Percentiles rank a stretch among this genome's conserved stretches.
Conservation (phyloP, 2,329 filamentous ascomycete species). For the Didymosphaeria variabile region DNA sequence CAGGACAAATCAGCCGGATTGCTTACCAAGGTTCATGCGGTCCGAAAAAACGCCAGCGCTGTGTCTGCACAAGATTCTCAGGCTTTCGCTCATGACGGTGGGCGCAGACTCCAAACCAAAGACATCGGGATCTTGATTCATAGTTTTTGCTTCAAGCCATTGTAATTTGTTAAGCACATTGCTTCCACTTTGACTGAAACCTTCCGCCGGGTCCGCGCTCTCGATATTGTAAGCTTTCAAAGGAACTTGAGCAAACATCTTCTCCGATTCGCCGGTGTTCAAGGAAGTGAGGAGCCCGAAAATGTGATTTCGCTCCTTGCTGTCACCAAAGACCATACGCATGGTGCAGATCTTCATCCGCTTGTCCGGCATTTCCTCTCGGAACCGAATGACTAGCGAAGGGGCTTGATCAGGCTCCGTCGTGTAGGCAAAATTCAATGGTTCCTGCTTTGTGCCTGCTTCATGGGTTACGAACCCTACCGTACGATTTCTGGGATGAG, state of each 20-base stretch:
- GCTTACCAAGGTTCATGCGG: constrained; percentile 75
- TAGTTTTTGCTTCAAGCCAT: constrained; percentile 74
- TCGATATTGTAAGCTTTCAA: constrained; percentile 73
- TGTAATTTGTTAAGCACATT: constrained; percentile 55
- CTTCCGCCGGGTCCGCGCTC: constrained; percentile 60
- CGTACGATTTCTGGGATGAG: constrained; percentile 78
- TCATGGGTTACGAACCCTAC: constrained; percentile 79
- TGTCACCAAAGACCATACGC: constrained; percentile 78
- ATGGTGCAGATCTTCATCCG: constrained; percentile 65
- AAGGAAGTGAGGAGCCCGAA: constrained; percentile 79
- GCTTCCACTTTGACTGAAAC: constrained; percentile 50
- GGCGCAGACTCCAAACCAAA: constrained; percentile 66
- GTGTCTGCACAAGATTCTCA: constrained; percentile 79
- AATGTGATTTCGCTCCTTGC: constrained; percentile 74
- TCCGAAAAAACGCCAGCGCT: constrained; percentile 82
- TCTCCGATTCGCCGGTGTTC: constrained; percentile 72
- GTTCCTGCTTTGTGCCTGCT: constrained; percentile 67
- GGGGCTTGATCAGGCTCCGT: constrained; percentile 70
- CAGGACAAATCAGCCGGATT: neutral
- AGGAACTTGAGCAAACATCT: constrained; percentile 73
- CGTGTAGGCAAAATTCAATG: constrained; percentile 78
- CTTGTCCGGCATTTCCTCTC: constrained; percentile 63
- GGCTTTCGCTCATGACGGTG: constrained; percentile 77
- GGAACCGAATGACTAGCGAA: constrained; percentile 74
- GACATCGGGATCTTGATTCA: constrained; percentile 72